Base-by-base conservation (phyloP, 495 filamentous ascomycete genomes). In the Extremus antarcticus region DNA sequence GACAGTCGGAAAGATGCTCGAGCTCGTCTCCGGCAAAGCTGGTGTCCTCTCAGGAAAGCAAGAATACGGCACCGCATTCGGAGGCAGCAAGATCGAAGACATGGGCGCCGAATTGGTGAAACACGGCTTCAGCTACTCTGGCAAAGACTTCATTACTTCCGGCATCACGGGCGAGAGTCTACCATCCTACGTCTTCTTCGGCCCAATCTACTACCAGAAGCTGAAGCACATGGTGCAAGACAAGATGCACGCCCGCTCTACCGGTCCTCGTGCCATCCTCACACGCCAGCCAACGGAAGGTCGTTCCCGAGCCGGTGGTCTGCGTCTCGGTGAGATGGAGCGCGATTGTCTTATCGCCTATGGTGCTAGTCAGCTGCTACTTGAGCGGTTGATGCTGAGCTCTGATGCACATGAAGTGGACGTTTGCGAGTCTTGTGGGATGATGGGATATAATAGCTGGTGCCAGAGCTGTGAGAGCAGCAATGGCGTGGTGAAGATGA, bases 161-260 rank as follows among this genome's bases (percentile, higher is more conserved):
- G 91, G 91, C 45, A 95, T 97, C 67, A 97, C 94, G 0, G 92
- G 92, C 63, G 91, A 97, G 72, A 77, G 85, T 1, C 77, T 96
- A 19, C 87, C 91, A 45, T 90, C 89, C 38, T 97, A 99, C 66
- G 90, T 99, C 70, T 99, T 96, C 78, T 94, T 91, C 63, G 92
- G 92, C 0, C 92, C 92, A 2, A 97, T 96, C 70, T 99, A 94
- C 77, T 99, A 99, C 77, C 92, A 99, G 76, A 95, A 95, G 63
- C 82, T 99, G 43, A 99, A 97, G 80, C 92, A 99, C 80, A 99
- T 99, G 92, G 92, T 99, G 25, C 88, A 95, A 67, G 92, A 99
- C 64, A 99, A 99, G 77, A 96, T 99, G 91, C 92, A 99, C 71
- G 88, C 89, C 9, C 89, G 92, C 52, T 81, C 90, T 10, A 84